A percentile compares a stretch with the other conserved stretches of the same genome.
These are phyloP conservation scores for Terana coerulea DNA, from an alignment of 768 basidiomycete species.

Conservation along the genomic window DNA sequence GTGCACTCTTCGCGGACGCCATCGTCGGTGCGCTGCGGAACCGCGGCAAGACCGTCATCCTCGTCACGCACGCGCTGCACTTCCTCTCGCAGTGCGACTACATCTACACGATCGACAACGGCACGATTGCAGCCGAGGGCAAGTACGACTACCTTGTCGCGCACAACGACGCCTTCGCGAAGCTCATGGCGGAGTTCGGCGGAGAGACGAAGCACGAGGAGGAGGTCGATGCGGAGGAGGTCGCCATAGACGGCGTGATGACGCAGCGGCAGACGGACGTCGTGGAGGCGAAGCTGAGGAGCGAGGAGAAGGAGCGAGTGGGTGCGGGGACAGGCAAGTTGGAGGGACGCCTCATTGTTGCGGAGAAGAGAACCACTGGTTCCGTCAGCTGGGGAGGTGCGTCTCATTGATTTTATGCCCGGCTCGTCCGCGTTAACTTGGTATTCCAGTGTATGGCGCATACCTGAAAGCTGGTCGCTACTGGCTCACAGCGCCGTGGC, in stretches of 20 bases:
- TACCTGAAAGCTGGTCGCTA: conserved; percentile 58
- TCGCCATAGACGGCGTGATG: conserved; percentile 17
- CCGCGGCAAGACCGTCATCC: conserved; percentile 46
- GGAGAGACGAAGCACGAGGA: conserved; percentile 39
- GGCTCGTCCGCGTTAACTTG: background rate
- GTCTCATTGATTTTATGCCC: conserved; percentile 1
- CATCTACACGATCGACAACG: conserved; percentile 44
- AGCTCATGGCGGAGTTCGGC: conserved; percentile 60
- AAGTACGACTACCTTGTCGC: conserved; percentile 50
- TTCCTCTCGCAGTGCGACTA: conserved; percentile 50
- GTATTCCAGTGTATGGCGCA: conserved; percentile 49
- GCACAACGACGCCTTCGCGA: conserved; percentile 49
- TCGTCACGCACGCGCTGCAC: conserved; percentile 55
- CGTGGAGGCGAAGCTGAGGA: conserved; percentile 35
- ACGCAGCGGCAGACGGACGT: conserved; percentile 18
- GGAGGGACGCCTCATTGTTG: conserved; percentile 62
- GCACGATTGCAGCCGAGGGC: conserved; percentile 44
- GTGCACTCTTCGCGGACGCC: conserved; percentile 63
- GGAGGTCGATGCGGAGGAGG: conserved; percentile 28
- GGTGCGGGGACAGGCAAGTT: conserved; percentile 58
- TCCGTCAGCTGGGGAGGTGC: conserved; percentile 49
- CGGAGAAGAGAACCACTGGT: conserved; percentile 64
- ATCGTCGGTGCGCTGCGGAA: conserved; percentile 45
- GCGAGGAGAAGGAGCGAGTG: conserved; percentile 28
- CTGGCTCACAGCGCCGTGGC: conserved; percentile 44